phyloP scores from a whole-genome alignment of 352 stramenopile species.

The Globisporangium sylvaticum region DNA sequence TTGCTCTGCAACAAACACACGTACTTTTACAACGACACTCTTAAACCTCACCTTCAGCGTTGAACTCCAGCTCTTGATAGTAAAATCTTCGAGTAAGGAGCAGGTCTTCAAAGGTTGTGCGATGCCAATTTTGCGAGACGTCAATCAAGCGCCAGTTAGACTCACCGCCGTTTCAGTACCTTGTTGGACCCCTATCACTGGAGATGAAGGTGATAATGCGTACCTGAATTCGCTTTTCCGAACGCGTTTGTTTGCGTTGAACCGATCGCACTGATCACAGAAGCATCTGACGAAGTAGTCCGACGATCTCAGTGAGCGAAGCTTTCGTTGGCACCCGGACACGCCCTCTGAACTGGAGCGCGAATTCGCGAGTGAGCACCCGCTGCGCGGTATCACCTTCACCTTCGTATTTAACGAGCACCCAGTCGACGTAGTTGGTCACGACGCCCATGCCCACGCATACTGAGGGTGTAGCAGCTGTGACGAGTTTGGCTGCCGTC shows the following conservation, averaged over 20 bases:
- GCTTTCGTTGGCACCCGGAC: background rate
- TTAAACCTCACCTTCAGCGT: background rate
- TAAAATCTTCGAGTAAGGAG: background rate
- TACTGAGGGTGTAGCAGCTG: too few species aligned
- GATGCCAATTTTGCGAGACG: background rate
- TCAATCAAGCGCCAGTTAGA: background rate
- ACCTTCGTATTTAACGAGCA: background rate
- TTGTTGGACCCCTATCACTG: too few species aligned
- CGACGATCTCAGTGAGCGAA: slow-evolving; percentile 6
- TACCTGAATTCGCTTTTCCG: too few species aligned
- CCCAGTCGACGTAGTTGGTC: background rate
- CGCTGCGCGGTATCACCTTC: background rate
- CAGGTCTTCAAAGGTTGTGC: background rate
- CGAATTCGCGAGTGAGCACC: background rate
- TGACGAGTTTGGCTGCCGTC: too few species aligned
- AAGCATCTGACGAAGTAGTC: background rate
- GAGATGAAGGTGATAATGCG: too few species aligned
- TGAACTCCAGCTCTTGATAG: background rate
- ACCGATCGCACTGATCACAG: background rate
- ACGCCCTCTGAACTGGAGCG: background rate
- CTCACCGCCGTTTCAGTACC: too few species aligned
- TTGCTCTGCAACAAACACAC: background rate
- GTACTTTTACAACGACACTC: background rate
- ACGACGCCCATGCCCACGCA: background rate
- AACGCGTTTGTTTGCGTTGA: too few species aligned